Base-by-base conservation (phyloP, 2,329 filamentous ascomycete species). In the Hypomyces rosellus region DNA sequence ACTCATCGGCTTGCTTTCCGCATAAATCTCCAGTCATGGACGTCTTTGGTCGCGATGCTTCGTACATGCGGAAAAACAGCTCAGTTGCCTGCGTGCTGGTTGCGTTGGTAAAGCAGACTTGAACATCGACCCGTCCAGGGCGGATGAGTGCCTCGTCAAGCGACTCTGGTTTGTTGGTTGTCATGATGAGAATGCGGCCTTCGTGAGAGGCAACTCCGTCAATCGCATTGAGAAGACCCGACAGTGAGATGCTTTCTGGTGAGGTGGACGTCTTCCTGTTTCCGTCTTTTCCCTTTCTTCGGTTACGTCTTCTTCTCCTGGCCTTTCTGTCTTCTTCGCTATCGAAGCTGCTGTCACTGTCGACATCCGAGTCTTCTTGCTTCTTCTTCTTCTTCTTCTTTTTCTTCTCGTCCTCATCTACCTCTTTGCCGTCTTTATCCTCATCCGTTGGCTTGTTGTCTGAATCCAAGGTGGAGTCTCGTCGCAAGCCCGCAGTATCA, bases 201-300 rank as follows among this genome's bases (percentile, higher is more conserved):
- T 92, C 88, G 59, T 88, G 86, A 3, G 83, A 86, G 1, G 85
- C 86, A 1, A 90, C 87, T 49, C 89, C 87, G 60, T 95, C 88
- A 53, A 95, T 89, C 51, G 86, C 85, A 65, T 95, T 95, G 46
- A 95, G 76, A 1, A 95, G 75, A 1, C 88, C 88, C 0, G 86
- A 88, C 2, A 93, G 75, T 1, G 86, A 88, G 57, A 91, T 88
- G n/a, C 76, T 59, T 36, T 69, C 61, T 15, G 58, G 15, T 34
- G 57, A 6, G 34, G 62, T 20, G 46, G 57, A 52, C 43, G 45
- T 37, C 45, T 46, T 51, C 48, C 55, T 50, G 47, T 25, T 20
- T n/a, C 5, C 13, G 12, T 46, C 37, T 15, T 38, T 51, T 57
- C 57, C 42, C 43, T 49, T 36, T 34, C 25, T 22, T 25, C 30